phyloP scores from a whole-genome alignment of 208 protist species.

The Wallacemonas sp. region DNA sequence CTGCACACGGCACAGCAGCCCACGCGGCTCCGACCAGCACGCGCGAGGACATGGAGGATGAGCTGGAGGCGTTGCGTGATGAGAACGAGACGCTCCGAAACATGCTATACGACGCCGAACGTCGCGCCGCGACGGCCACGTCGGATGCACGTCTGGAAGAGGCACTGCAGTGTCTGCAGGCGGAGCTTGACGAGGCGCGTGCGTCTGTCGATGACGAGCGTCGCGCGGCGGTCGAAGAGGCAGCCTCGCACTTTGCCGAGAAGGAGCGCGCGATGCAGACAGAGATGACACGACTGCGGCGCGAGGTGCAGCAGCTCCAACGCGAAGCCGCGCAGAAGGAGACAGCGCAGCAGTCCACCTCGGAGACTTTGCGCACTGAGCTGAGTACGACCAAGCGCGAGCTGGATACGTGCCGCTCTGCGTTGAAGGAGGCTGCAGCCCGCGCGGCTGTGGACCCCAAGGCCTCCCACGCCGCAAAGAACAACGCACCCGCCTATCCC shows the following conservation, averaged over 20 bases:
- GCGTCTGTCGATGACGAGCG: slow-evolving; percentile 12
- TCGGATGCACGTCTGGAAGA: slow-evolving; percentile 43
- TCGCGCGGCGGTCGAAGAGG: slow-evolving; percentile 20
- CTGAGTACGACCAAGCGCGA: slow-evolving; percentile 18
- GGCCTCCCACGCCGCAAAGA: no score
- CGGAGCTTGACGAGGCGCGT: slow-evolving; percentile 27
- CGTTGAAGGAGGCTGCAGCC: no score
- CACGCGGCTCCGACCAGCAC: not conserved
- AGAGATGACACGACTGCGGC: slow-evolving; percentile 60
- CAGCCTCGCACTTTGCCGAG: slow-evolving; percentile 33
- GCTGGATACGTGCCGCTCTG: slow-evolving; percentile 15
- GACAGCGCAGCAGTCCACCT: slow-evolving; percentile 31
- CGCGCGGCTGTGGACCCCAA: not conserved
- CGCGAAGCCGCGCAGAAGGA: slow-evolving; percentile 29
- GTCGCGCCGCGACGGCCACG: slow-evolving; percentile 25
- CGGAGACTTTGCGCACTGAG: slow-evolving; percentile 40
- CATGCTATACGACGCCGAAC: slow-evolving; percentile 39
- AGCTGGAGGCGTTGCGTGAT: slow-evolving; percentile 31
- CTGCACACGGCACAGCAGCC: not conserved
- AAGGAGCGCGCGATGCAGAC: slow-evolving; percentile 65
- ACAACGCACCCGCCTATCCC: no score
- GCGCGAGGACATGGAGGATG: slow-evolving; percentile 27
- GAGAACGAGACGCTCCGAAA: slow-evolving; percentile 54
- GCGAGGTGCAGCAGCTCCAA: slow-evolving; percentile 37
- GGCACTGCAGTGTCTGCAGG: slow-evolving; percentile 53